Evolutionary conservation across 2,329 filamentous ascomycete genomes (phyloP).

Genomic region (Fusarium sp.): DNA sequence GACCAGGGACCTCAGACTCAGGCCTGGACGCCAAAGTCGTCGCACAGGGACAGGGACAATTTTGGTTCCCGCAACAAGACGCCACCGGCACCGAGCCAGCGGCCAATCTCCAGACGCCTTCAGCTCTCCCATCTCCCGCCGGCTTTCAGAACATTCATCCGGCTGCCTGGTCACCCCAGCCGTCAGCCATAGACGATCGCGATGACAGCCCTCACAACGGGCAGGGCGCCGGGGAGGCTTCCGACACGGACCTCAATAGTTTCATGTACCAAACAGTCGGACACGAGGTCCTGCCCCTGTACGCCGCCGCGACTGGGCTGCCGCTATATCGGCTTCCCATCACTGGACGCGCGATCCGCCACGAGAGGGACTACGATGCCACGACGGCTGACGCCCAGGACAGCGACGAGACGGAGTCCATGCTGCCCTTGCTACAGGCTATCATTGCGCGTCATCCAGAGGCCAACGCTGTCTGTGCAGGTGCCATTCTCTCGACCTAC

Average conservation of each 20-base stretch:
- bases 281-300: conserved; percentile 86
- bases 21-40: conserved; percentile 12
- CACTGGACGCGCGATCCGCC: conserved; percentile 74
- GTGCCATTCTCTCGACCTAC: conserved; percentile 94
- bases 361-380: conserved; percentile 74
- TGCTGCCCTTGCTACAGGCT: conserved; percentile 77
- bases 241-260: conserved; percentile 78
- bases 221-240: conserved; percentile 25
- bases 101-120: conserved; percentile 9
- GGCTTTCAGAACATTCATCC: conserved; percentile 41
- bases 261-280: conserved; percentile 99
- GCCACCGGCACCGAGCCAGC: conserved; percentile 20
- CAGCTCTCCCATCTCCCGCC: conserved; percentile 26
- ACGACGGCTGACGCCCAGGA: conserved; percentile 39
- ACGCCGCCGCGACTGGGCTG: conserved; percentile 79
- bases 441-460: conserved; percentile 78
- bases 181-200: conserved; percentile 5
- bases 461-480: conserved; percentile 87
- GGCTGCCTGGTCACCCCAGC: conserved; percentile 33
- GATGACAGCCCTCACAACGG: conserved; percentile 15
- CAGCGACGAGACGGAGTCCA: conserved; percentile 89
- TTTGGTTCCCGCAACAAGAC: conserved; percentile 25
- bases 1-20: conserved; percentile 23
- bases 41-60: conserved; percentile 22
- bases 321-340: conserved; percentile 88